Evolutionary conservation across 2,329 filamentous ascomycete genomes (phyloP).

Genomic region (Beauveria brongniartii): DNA sequence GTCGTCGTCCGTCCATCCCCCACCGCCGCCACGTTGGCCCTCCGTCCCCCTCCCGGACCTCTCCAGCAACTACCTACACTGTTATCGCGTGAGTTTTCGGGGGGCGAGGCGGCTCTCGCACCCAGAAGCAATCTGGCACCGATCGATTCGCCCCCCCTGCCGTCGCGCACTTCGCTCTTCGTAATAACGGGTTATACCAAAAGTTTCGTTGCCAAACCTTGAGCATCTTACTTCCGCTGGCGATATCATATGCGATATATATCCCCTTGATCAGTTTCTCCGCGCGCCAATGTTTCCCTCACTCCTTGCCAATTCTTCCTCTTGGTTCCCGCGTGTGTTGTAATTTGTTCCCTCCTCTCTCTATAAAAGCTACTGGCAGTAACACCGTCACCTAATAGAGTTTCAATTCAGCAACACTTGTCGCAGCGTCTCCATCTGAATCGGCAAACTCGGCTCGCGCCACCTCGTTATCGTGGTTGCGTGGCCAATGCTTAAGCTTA

Average conservation of each 20-base stretch:
- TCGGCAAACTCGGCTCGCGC: conserved; percentile 5
- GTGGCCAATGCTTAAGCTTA: conserved; percentile 9
- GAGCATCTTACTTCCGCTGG: too few relatives aligned
- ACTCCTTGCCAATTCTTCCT: background rate
- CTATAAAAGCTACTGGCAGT: background rate
- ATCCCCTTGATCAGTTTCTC: background rate
- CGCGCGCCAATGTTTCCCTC: too few relatives aligned
- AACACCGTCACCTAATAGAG: background rate
- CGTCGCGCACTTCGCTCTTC: background rate
- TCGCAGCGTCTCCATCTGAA: background rate
- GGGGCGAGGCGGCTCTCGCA: background rate
- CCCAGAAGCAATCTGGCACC: background rate
- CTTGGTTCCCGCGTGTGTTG: too few relatives aligned
- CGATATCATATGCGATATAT: background rate
- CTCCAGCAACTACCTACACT: too few relatives aligned
- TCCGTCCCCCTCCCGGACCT: background rate
- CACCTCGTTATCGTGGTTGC: background rate
- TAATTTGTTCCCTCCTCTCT: background rate
- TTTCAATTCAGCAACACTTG: background rate
- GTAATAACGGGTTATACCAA: background rate
- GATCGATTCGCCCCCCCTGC: background rate
- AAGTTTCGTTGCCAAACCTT: too few relatives aligned
- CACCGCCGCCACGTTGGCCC: background rate
- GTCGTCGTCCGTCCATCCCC: background rate
- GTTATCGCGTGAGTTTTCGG: background rate